Percentiles rank a stretch among this genome's conserved stretches.
Evolutionary conservation across 2,329 filamentous ascomycete genomes (phyloP).

Genomic region (Pestalotiopsis sp.): DNA sequence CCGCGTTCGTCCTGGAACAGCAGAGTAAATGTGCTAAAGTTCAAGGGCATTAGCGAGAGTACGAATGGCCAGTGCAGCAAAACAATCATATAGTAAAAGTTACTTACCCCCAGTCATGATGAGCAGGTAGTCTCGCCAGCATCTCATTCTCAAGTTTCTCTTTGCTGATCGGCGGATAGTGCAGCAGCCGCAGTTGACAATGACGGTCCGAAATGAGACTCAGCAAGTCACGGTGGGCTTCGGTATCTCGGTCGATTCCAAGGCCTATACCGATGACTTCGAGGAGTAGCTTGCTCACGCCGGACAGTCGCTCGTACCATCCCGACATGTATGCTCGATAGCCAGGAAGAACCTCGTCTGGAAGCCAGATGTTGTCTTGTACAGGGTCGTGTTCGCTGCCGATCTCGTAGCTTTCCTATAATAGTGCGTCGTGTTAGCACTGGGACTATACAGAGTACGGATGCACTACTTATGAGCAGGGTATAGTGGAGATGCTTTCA

Average conservation of each 20-base stretch:
- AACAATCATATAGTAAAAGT: conserved; percentile 6
- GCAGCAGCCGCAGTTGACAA: conserved; percentile 23
- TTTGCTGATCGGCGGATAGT: conserved; percentile 24
- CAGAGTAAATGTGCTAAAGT: conserved; percentile 46
- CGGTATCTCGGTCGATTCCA: conserved; percentile 4
- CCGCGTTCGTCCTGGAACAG: conserved; percentile 56
- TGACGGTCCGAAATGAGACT: conserved; percentile 17
- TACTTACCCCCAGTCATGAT: conserved; percentile 53
- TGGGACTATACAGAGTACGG: not conserved
- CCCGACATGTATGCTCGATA: conserved; percentile 40
- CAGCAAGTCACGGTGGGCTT: conserved; percentile 10
- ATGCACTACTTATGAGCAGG: no score
- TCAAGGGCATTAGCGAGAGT: not conserved
- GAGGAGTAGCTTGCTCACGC: conserved; percentile 18
- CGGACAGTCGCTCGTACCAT: conserved; percentile 29
- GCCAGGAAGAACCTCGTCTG: conserved; percentile 43
- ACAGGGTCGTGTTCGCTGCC: conserved; percentile 44
- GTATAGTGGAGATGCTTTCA: not conserved
- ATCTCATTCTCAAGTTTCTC: conserved; percentile 20
- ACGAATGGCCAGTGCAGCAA: not conserved
- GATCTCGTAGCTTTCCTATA: conserved; percentile 43
- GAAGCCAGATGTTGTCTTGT: conserved; percentile 50
- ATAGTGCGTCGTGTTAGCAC: not conserved
- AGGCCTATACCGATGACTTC: conserved; percentile 20
- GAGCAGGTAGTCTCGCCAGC: conserved; percentile 41